A percentile compares a stretch with the other conserved stretches of the same genome.
phyloP scores from a whole-genome alignment of 129 eudicot genomes.

The Centrapalus pauciflorus region DNA sequence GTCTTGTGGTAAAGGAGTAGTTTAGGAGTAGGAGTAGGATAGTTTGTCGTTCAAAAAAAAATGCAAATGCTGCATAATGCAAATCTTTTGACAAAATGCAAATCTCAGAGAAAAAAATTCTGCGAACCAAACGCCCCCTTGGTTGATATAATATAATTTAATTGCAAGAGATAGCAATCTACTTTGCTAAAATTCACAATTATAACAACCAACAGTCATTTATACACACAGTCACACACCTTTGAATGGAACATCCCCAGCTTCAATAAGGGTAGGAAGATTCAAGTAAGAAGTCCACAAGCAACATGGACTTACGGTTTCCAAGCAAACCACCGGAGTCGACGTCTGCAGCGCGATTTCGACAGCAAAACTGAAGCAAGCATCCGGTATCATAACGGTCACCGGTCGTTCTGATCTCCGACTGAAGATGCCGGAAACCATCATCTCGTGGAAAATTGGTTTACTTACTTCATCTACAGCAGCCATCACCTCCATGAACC shows the following conservation, averaged over 20 bases:
- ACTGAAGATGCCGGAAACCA: constrained; percentile 23
- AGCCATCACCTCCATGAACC: constrained; percentile 28
- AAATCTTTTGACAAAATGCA: no score
- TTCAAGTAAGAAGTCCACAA: constrained; percentile 32
- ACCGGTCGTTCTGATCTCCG: constrained; percentile 18
- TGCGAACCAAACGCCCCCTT: no score
- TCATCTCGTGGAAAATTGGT: constrained; percentile 31
- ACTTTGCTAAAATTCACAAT: no score
- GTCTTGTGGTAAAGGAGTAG: no score
- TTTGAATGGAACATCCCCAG: constrained; percentile 34
- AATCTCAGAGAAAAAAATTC: no score
- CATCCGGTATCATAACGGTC: constrained; percentile 40
- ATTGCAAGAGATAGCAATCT: no score
- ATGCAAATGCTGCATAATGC: no score
- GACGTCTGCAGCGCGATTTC: constrained; percentile 13
- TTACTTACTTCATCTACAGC: constrained; percentile 16
- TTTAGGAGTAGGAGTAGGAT: no score
- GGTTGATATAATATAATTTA: no score
- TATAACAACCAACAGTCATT: no score
- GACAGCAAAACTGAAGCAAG: constrained; percentile 21
- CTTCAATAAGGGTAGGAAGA: constrained; percentile 34
- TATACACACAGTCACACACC: no score
- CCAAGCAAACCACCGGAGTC: constrained; percentile 29
- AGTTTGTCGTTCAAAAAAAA: no score
- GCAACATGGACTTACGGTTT: constrained; percentile 41